These are phyloP conservation scores for Trametes hirsuta DNA, from an alignment of 1,284 basidiomycete species.

Conservation along the genomic window DNA sequence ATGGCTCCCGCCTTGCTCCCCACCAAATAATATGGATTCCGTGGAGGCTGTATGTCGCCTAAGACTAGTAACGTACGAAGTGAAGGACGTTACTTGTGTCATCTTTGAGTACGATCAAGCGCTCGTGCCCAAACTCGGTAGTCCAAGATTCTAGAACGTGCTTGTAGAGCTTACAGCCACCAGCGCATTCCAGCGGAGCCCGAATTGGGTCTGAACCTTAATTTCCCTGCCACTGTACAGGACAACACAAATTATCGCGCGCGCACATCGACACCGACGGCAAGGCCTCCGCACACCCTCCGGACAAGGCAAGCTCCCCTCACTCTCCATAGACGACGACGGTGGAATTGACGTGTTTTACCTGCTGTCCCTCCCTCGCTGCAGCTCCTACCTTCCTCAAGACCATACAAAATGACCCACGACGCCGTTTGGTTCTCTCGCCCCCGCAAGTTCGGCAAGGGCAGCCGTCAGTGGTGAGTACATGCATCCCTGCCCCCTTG, in stretches of 20 bases:
- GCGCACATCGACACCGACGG: constrained; percentile 24
- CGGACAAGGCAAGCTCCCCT: constrained; percentile 21
- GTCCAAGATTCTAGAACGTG: too few species aligned
- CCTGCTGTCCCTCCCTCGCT: background rate
- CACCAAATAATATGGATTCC: background rate
- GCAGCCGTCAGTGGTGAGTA: constrained; percentile 88
- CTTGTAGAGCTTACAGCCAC: background rate
- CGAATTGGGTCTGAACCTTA: constrained; percentile 20
- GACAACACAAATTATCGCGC: constrained; percentile 26
- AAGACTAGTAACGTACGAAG: too few species aligned
- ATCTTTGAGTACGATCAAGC: background rate
- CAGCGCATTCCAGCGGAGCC: constrained; percentile 4
- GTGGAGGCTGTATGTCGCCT: too few species aligned
- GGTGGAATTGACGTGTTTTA: background rate
- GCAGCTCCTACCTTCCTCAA: constrained; percentile 25
- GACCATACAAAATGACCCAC: constrained; percentile 76
- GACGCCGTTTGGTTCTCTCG: constrained; percentile 92
- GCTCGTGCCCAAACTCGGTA: background rate
- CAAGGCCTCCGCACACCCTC: constrained; percentile 23
- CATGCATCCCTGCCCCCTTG: background rate
- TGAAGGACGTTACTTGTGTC: too few species aligned
- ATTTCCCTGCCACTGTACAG: constrained; percentile 20
- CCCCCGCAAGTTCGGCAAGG: constrained; percentile 95
- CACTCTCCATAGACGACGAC: background rate
- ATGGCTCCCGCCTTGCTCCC: background rate